Evolutionary conservation across 2,329 filamentous ascomycete genomes (phyloP).

Genomic region (Niveomyces coronatus): DNA sequence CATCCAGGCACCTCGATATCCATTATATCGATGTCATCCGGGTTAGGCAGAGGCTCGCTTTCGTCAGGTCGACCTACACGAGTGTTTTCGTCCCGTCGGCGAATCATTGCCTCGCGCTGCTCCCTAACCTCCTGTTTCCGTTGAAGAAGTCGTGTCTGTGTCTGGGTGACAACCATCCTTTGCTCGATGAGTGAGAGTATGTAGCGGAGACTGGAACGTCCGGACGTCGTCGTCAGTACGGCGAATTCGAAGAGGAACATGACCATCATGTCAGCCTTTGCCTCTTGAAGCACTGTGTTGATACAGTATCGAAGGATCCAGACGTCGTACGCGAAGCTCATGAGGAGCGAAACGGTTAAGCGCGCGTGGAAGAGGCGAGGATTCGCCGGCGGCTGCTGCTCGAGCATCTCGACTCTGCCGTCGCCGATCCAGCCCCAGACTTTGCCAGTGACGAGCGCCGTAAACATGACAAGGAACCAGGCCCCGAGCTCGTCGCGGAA

Average conservation of each 20-base stretch:
- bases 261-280: conserved; percentile 97
- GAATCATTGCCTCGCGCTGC: conserved; percentile 41
- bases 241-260: conserved; percentile 99
- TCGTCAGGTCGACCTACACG: conserved; percentile 42
- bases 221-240: conserved; percentile 68
- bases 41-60: conserved; percentile 43
- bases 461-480: conserved; percentile 96
- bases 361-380: conserved; percentile 80
- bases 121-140: conserved; percentile 58
- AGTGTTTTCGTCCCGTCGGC: conserved; percentile 37
- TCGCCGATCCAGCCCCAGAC: conserved; percentile 99
- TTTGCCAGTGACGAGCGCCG: conserved; percentile 82
- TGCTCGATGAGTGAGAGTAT: conserved; percentile 68
- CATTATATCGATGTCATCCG: conserved; percentile 79
- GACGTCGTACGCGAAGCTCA: conserved; percentile 72
- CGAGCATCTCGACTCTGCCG: conserved; percentile 83
- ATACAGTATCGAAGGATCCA: conserved; percentile 75
- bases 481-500: conserved; percentile 91
- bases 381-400: conserved; percentile 89
- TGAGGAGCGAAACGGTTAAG: conserved; percentile 63
- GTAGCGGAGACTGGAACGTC: conserved; percentile 72
- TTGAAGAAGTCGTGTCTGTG: conserved; percentile 55
- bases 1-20: conserved; percentile 93
- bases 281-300: conserved; percentile 72
- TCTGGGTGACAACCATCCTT: conserved; percentile 64